Percentiles rank a stretch among this genome's conserved stretches.
These are phyloP conservation scores for Umbellularia californica DNA, from an alignment of 164 flowering plant genomes.

Conservation along the genomic window DNA sequence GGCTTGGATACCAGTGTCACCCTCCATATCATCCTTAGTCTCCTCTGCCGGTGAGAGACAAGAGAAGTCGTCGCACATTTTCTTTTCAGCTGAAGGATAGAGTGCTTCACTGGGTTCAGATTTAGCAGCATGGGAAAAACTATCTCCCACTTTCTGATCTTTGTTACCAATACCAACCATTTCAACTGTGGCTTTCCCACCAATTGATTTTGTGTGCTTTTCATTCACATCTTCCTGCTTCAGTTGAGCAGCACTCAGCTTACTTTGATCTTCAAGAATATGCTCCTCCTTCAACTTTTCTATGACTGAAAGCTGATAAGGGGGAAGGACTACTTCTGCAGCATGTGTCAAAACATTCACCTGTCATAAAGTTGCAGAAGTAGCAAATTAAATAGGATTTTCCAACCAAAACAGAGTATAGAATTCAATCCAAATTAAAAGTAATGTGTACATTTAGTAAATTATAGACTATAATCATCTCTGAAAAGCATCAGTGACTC, in stretches of 20 bases:
- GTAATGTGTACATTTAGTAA: neutral
- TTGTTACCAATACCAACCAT: neutral
- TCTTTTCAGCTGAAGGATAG: neutral
- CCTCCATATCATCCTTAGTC: neutral
- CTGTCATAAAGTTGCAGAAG: slow-evolving; percentile 20
- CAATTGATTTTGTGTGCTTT: neutral
- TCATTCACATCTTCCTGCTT: neutral
- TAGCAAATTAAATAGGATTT: neutral
- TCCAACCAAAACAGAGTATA: neutral
- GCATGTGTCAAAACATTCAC: slow-evolving; percentile 69
- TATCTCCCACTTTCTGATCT: neutral
- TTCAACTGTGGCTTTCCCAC: neutral
- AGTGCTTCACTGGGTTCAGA: neutral
- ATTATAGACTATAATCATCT: neutral
- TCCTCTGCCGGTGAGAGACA: slow-evolving; percentile 2
- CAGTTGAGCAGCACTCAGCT: slow-evolving; percentile 14
- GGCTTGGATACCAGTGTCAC: neutral
- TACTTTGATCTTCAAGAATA: slow-evolving; percentile 32
- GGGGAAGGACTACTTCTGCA: slow-evolving; percentile 24
- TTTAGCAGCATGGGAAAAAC: neutral
- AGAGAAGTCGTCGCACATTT: neutral
- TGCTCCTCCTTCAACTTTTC: slow-evolving; percentile 33
- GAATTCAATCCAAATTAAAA: neutral
- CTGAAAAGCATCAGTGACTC: neutral
- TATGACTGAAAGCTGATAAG: slow-evolving; percentile 16